Evolutionary conservation across 1,139 yeast genomes (phyloP), one percentile per base, ranked within the genome.

Genomic region (Insectozyma bohioensis): DNA sequence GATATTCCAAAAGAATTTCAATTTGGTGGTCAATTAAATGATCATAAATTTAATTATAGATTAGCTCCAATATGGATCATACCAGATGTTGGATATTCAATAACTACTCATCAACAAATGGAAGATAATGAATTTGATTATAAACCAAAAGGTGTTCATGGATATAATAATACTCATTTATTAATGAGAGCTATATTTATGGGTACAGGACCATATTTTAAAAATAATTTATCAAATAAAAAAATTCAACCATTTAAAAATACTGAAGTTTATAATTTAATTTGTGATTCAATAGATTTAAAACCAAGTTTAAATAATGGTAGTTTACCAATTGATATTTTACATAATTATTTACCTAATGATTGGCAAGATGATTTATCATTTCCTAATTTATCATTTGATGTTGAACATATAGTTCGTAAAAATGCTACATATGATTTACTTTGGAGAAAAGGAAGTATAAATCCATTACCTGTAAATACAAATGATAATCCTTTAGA

Each of bases 21-120:
- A 17, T 85, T 85, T 59, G 88, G 90, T 6, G 80, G 81, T 10
- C 47, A 58, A 1, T 19, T 42, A 1, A 40, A 54, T 7, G 61
- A 57, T 12, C 72, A 72, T 36, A 50, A 51, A 28, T 84, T 70
- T 49, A 63, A 70, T 37, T 66, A 76, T 32, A 67, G 95, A 39
- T 63, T 86, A 22, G 95, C 96, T 0, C 95, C 95, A 1, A 56
- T 88, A 11, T 86, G 96, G 92, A 57, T 90, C 3, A 63, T 88
- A 2, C 96, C 97, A 0, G 71, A 79, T 20, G 80, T 85, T 5
- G 96, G 96, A 0, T 88, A 84, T 61, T 67, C 85, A 0, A 58
- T 87, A n/a, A 75, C 87, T 1, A 83, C 88, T 2, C 74, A 70
- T 37, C 65, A 69, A 12, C 75, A 74, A 40, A 74, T 79, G 72